A percentile compares a stretch with the other conserved stretches of the same genome.
Conservation (phyloP, 2,329 filamentous ascomycete species). For the Pseudogymnoascus verrucosus region DNA sequence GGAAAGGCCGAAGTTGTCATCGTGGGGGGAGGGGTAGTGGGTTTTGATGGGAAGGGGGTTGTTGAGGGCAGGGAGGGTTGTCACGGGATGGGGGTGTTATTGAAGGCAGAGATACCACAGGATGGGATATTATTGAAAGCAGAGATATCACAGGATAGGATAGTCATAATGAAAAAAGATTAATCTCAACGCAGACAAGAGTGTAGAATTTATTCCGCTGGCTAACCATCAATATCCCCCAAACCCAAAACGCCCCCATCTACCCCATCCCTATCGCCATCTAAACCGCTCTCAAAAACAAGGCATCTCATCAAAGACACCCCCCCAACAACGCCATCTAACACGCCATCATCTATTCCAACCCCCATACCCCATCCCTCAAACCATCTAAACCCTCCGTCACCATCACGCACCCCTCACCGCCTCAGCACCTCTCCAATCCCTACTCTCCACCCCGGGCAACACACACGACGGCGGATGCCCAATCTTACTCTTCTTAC, state of each 20-base stretch:
- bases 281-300: background rate
- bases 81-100: background rate
- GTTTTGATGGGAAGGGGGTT: too few relatives aligned
- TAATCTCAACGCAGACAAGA: background rate
- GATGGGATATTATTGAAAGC: background rate
- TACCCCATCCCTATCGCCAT: slow-evolving; percentile 10
- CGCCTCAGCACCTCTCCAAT: slow-evolving; percentile 21
- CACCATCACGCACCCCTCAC: slow-evolving; percentile 16
- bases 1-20: background rate
- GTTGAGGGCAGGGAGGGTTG: too few relatives aligned
- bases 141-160: background rate
- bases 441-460: slow-evolving; percentile 20
- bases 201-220: background rate
- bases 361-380: background rate
- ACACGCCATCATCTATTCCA: slow-evolving; percentile 11
- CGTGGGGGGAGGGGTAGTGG: background rate
- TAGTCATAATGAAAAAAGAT: background rate
- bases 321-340: background rate
- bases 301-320: background rate
- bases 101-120: background rate
- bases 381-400: background rate
- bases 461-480: slow-evolving; percentile 13
- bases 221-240: background rate
- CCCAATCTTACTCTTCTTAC: background rate
- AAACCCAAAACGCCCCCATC: slow-evolving; percentile 8